These are phyloP conservation scores for Chalaropsis ovoidea DNA, from an alignment of 2,329 filamentous ascomycete species.

Conservation along the genomic window DNA sequence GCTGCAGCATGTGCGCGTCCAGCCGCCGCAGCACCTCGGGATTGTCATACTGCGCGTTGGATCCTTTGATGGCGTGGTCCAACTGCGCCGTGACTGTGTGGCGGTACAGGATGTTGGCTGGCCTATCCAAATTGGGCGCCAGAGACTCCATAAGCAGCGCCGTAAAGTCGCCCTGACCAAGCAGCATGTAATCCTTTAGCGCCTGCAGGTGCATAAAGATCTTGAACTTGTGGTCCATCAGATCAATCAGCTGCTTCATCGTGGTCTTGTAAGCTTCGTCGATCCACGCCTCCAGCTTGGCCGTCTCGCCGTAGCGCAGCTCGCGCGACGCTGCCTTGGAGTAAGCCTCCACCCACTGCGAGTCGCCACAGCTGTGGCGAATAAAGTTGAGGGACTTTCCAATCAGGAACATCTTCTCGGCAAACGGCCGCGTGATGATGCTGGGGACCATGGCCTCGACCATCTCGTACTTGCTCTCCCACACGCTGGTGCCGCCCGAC, in stretches of 20 bases:
- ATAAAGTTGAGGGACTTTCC: slow-evolving; percentile 98
- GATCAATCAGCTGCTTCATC: slow-evolving; percentile 84
- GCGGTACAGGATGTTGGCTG: slow-evolving; percentile 91
- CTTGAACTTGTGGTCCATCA: slow-evolving; percentile 93
- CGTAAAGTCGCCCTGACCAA: slow-evolving; percentile 96
- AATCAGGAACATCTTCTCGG: slow-evolving; percentile 92
- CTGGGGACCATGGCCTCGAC: slow-evolving; percentile 58
- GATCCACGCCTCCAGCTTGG: slow-evolving; percentile 82
- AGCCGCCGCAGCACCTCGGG: slow-evolving; percentile 82
- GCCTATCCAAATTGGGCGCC: slow-evolving; percentile 81
- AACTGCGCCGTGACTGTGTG: slow-evolving; percentile 96
- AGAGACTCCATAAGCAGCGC: slow-evolving; percentile 94
- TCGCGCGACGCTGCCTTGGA: slow-evolving; percentile 89
- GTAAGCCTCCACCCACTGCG: slow-evolving; percentile 90
- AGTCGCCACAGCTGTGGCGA: slow-evolving; percentile 85
- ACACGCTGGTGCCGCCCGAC: slow-evolving; percentile 69
- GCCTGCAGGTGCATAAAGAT: slow-evolving; percentile 86
- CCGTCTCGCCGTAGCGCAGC: slow-evolving; percentile 83
- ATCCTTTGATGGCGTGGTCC: slow-evolving; percentile 92
- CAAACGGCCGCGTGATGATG: slow-evolving; percentile 87
- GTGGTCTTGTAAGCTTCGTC: slow-evolving; percentile 97
- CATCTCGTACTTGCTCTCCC: slow-evolving; percentile 61
- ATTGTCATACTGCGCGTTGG: slow-evolving; percentile 91
- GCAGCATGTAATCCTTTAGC: slow-evolving; percentile 85
- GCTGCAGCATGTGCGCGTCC: slow-evolving; percentile 95